Percentiles rank a stretch among this genome's conserved stretches.
Evolutionary conservation across 2,329 filamentous ascomycete species (phyloP).

Genomic region (Simplicillium aogashimaense): DNA sequence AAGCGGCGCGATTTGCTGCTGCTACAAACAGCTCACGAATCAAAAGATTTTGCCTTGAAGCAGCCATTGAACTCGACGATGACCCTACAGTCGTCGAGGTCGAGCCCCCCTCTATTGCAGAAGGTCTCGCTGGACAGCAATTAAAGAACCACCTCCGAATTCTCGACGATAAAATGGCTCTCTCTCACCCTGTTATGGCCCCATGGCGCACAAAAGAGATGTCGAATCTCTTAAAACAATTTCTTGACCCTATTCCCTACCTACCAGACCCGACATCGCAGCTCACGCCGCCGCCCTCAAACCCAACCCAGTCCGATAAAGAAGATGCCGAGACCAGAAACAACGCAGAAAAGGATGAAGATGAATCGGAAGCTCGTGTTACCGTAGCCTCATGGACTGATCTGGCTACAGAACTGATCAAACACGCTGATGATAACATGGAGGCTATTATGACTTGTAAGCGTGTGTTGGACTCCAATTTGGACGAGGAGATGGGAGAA

Average conservation of each 20-base stretch:
- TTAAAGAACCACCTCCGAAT: constrained; percentile 44
- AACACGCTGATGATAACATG: constrained; percentile 17
- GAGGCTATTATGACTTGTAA: constrained; percentile 8
- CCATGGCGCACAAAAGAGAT: constrained; percentile 45
- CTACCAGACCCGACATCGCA: constrained; percentile 41
- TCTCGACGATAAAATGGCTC: constrained; percentile 43
- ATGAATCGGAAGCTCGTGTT: constrained; percentile 12
- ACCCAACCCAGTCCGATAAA: constrained; percentile 2
- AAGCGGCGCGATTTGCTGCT: constrained; percentile 45
- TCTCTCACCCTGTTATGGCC: constrained; percentile 51
- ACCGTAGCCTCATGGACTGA: constrained; percentile 20
- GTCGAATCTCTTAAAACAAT: constrained; percentile 38
- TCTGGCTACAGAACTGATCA: constrained; percentile 22
- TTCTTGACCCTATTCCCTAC: constrained; percentile 53
- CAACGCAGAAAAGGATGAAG: constrained; percentile 6
- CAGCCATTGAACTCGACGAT: constrained; percentile 57
- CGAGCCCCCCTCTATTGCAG: constrained; percentile 51
- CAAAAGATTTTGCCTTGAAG: constrained; percentile 53
- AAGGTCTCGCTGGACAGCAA: constrained; percentile 53
- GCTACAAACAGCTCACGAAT: constrained; percentile 48
- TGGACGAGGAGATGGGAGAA: no score
- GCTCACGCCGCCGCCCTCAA: constrained; percentile 20
- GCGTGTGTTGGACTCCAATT: no score
- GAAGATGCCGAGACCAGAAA: constrained; percentile 5
- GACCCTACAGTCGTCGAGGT: constrained; percentile 54